A percentile compares a stretch with the other conserved stretches of the same genome.
Conservation (phyloP, 2,329 filamentous ascomycete genomes). For the Graphilbum sp. region DNA sequence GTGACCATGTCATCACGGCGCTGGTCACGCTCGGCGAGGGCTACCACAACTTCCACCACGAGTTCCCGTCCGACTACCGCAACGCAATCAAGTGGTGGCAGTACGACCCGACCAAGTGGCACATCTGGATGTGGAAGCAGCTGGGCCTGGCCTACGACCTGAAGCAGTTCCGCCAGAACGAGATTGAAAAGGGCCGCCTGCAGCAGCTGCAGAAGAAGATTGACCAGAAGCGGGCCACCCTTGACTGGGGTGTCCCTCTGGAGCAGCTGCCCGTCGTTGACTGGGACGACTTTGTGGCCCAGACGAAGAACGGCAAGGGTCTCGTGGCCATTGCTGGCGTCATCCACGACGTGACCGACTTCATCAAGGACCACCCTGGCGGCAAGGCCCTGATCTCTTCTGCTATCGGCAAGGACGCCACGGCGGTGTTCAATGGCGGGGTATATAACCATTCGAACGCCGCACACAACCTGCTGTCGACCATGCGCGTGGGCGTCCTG, state of each 20-base stretch:
- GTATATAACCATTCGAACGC: conserved; percentile 84
- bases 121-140: conserved; percentile 71
- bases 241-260: conserved; percentile 76
- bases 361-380: conserved; percentile 82
- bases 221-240: conserved; percentile 64
- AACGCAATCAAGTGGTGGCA: conserved; percentile 85
- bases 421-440: conserved; percentile 82
- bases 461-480: conserved; percentile 74
- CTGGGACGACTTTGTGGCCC: conserved; percentile 72
- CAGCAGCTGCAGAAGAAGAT: conserved; percentile 89
- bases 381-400: conserved; percentile 74
- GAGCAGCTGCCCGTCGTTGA: conserved; percentile 73
- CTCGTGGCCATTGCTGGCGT: conserved; percentile 69
- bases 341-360: conserved; percentile 69
- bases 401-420: conserved; percentile 74
- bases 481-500: conserved; percentile 76
- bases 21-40: conserved; percentile 70
- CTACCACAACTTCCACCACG: conserved; percentile 93
- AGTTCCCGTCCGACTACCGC: conserved; percentile 85
- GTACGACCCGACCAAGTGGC: conserved; percentile 87
- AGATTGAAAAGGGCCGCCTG: conserved; percentile 81
- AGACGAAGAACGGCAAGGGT: conserved; percentile 61
- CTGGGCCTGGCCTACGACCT: conserved; percentile 71
- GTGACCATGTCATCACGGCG: conserved; percentile 76
- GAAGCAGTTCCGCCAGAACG: conserved; percentile 81